Conservation (phyloP, 768 basidiomycete species). For the Xerocomellus chrysenteron region DNA sequence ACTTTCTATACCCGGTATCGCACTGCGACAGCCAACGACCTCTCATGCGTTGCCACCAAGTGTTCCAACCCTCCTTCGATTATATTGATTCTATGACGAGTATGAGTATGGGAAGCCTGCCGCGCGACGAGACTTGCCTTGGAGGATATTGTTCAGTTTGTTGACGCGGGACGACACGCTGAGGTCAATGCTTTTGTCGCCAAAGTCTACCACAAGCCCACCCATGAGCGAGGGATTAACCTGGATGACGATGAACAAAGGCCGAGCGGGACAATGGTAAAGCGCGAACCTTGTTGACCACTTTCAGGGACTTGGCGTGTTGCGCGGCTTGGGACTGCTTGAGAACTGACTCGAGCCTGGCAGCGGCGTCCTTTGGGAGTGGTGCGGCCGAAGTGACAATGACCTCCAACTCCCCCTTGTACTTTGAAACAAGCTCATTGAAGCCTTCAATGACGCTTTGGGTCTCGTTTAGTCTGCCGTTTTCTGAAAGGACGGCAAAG, state of each 20-base stretch:
- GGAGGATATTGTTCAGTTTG: slow-evolving; percentile 87
- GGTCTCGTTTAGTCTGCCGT: slow-evolving; percentile 85
- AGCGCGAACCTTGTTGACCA: slow-evolving; percentile 80
- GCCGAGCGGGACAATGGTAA: neutral
- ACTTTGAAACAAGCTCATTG: slow-evolving; percentile 80
- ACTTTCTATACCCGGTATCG: slow-evolving; percentile 12
- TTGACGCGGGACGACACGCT: slow-evolving; percentile 92
- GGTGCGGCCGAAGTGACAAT: slow-evolving; percentile 86
- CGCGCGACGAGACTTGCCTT: slow-evolving; percentile 52
- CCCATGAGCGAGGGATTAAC: slow-evolving; percentile 92
- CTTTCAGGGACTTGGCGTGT: slow-evolving; percentile 83
- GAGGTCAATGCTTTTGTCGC: slow-evolving; percentile 97
- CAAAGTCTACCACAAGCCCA: slow-evolving; percentile 93
- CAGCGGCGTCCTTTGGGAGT: slow-evolving; percentile 72
- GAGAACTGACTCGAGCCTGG: slow-evolving; percentile 78
- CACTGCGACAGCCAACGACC: neutral
- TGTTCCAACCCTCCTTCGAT: neutral
- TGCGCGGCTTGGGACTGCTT: slow-evolving; percentile 85
- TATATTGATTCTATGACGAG: slow-evolving; percentile 27
- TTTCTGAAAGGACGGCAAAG: slow-evolving; percentile 85
- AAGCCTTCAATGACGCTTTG: slow-evolving; percentile 88
- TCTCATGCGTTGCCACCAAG: neutral
- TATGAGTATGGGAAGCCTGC: slow-evolving; percentile 12
- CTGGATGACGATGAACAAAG: slow-evolving; percentile 40
- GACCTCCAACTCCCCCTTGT: slow-evolving; percentile 93